These are phyloP conservation scores for Phaeoacremonium minimum DNA, from an alignment of 2,329 filamentous ascomycete genomes.

Conservation along the genomic window DNA sequence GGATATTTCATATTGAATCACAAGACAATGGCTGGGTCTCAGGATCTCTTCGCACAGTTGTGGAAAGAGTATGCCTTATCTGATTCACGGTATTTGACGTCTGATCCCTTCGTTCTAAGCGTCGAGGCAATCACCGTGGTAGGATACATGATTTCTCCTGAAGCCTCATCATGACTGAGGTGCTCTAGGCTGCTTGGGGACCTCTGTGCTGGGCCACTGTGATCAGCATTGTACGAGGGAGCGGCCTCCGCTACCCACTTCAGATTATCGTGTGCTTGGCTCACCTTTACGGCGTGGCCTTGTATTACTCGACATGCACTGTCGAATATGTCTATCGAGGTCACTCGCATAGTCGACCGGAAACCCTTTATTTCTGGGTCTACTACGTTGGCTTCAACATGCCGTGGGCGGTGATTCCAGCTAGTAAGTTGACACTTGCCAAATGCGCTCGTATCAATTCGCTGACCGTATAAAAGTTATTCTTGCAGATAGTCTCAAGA, in stretches of 20 bases:
- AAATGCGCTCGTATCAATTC: no score
- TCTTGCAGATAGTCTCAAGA: not conserved
- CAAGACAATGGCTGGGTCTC: slow-evolving; percentile 57
- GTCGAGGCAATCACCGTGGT: slow-evolving; percentile 81
- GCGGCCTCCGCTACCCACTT: slow-evolving; percentile 42
- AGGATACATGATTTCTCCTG: slow-evolving; percentile 9
- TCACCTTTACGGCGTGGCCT: slow-evolving; percentile 56
- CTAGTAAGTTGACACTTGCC: slow-evolving; percentile 48
- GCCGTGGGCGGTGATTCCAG: slow-evolving; percentile 55
- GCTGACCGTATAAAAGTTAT: no score
- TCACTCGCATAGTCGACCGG: slow-evolving; percentile 51
- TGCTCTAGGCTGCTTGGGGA: slow-evolving; percentile 56
- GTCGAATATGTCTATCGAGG: slow-evolving; percentile 40
- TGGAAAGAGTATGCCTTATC: slow-evolving; percentile 92
- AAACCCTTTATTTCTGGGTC: slow-evolving; percentile 58
- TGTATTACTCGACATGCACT: slow-evolving; percentile 58
- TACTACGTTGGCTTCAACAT: slow-evolving; percentile 60
- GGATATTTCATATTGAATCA: slow-evolving; percentile 76
- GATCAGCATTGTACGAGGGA: slow-evolving; percentile 35
- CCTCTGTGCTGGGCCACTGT: slow-evolving; percentile 51
- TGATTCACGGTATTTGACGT: slow-evolving; percentile 81
- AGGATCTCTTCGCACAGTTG: slow-evolving; percentile 74
- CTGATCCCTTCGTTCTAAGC: slow-evolving; percentile 79
- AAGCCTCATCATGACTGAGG: not conserved
- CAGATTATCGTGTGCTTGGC: slow-evolving; percentile 47